A percentile compares a stretch with the other conserved stretches of the same genome.
These are phyloP conservation scores for Naganishia onofrii DNA, from an alignment of 768 basidiomycete genomes.

Conservation along the genomic window DNA sequence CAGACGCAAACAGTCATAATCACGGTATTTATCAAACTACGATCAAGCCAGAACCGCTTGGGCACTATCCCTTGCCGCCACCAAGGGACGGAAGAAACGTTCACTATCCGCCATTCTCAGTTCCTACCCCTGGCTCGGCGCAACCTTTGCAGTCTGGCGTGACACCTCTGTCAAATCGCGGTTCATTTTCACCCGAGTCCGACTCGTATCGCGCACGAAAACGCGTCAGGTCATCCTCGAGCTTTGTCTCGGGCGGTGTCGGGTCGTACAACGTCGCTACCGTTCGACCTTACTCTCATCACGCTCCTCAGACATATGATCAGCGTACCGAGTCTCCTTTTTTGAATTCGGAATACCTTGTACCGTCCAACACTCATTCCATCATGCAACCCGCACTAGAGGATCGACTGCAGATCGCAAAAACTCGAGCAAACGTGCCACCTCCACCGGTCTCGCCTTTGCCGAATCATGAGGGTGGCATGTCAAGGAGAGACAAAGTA, in stretches of 20 bases:
- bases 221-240: conserved; percentile 3
- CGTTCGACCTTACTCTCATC: neutral
- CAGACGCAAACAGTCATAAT: neutral
- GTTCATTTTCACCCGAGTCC: neutral
- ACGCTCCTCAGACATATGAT: neutral
- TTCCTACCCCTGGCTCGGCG: neutral
- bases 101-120: neutral
- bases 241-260: neutral
- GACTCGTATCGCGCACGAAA: conserved; percentile 17
- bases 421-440: neutral
- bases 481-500: neutral
- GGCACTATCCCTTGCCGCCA: neutral
- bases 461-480: neutral
- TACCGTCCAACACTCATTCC: neutral
- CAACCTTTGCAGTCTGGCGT: neutral
- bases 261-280: neutral
- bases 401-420: neutral
- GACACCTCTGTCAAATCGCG: too few species aligned
- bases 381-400: neutral
- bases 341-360: neutral
- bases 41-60: neutral
- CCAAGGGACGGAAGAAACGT: neutral
- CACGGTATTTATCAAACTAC: too few species aligned
- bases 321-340: neutral
- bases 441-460: neutral